These are phyloP conservation scores for Cyclotella atomus DNA, from an alignment of 108 stramenopile genomes.

Conservation along the genomic window DNA sequence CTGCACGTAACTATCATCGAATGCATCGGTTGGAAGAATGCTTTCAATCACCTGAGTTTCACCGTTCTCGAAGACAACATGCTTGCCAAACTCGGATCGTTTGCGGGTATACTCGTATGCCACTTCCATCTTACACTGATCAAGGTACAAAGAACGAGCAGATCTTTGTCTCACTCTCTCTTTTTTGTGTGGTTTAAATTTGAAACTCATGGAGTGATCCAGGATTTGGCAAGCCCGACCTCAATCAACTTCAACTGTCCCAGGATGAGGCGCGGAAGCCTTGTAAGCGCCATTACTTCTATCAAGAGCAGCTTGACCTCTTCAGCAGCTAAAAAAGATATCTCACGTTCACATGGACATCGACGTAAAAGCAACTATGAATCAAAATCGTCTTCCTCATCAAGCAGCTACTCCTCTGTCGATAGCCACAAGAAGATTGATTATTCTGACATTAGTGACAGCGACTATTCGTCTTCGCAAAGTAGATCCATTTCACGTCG, in stretches of 20 bases:
- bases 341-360: too few species aligned
- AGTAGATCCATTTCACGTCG: not conserved
- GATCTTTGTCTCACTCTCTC: too few species aligned
- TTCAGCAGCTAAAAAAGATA: too few species aligned
- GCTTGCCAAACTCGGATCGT: conserved; percentile 6
- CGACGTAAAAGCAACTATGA: not conserved
- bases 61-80: conserved; percentile 52
- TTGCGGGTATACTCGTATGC: not conserved
- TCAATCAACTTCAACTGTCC: not conserved
- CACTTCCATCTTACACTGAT: too few species aligned
- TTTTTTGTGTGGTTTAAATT: too few species aligned
- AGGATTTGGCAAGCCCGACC: too few species aligned
- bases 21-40: conserved; percentile 54
- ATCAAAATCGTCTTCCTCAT: not conserved
- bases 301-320: too few species aligned
- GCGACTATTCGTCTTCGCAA: not conserved
- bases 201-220: too few species aligned
- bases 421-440: too few species aligned
- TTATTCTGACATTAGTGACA: conserved; percentile 2
- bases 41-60: conserved; percentile 56
- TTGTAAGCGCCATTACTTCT: not conserved
- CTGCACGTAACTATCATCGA: conserved; percentile 42
- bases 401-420: not conserved
- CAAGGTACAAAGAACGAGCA: too few species aligned
- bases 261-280: not conserved